Percentiles rank a stretch among this genome's conserved stretches.
Conservation (phyloP, 176 grass and related monocot genomes). For the Oryza glumipatula region DNA sequence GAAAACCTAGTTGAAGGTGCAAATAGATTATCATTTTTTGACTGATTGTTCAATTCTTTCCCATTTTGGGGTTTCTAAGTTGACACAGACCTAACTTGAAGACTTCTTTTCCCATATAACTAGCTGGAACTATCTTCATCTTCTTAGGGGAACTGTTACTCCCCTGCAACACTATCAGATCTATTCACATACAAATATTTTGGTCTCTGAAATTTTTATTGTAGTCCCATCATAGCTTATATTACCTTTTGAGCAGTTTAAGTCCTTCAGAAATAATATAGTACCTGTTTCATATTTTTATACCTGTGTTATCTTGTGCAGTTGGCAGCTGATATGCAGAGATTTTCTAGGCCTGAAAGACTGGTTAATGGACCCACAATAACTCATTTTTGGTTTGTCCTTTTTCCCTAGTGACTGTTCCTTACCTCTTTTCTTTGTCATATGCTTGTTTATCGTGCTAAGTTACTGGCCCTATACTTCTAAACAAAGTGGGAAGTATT, state of each 20-base stretch:
- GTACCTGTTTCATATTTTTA: slow-evolving; percentile 40
- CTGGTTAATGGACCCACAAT: slow-evolving; percentile 94
- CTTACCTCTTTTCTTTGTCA: slow-evolving; percentile 20
- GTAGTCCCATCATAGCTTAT: background rate
- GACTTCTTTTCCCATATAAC: background rate
- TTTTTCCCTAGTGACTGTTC: slow-evolving; percentile 31
- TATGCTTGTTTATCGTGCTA: slow-evolving; percentile 1
- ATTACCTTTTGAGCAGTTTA: slow-evolving; percentile 4
- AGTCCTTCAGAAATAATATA: slow-evolving; percentile 22
- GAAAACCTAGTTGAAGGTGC: background rate
- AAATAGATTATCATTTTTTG: background rate
- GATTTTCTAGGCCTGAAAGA: slow-evolving; percentile 96
- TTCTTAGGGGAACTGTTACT: background rate
- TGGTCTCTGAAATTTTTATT: background rate
- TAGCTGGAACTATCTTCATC: background rate
- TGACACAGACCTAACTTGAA: background rate
- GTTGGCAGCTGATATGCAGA: slow-evolving; percentile 97
- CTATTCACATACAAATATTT: background rate
- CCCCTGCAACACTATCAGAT: background rate
- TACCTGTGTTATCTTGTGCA: slow-evolving; percentile 53
- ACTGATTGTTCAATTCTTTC: background rate
- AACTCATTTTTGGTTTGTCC: slow-evolving; percentile 94
- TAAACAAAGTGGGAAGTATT: slow-evolving; percentile 1
- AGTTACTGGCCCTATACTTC: background rate
- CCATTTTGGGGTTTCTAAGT: background rate